A percentile compares a stretch with the other conserved stretches of the same genome.
phyloP scores from a whole-genome alignment of 2,329 filamentous ascomycete genomes.

The Cadophora luteo-olivacea region DNA sequence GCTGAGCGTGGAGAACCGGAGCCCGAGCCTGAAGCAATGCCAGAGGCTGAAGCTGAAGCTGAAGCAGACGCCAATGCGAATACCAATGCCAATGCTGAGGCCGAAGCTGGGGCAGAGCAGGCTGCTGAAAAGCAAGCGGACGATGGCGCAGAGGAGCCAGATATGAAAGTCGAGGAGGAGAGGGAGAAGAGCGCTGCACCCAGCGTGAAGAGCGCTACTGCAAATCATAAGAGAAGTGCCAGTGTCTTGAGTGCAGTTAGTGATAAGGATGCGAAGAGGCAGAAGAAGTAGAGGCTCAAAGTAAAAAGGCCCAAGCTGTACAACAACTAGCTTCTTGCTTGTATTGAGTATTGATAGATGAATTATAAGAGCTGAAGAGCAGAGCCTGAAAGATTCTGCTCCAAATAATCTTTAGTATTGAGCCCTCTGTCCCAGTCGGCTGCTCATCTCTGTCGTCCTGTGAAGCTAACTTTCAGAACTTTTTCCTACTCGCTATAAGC shows the following conservation, averaged over 20 bases:
- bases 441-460: too few relatives aligned
- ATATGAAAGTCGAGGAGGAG: slow-evolving; percentile 59
- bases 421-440: too few relatives aligned
- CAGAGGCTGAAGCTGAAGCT: slow-evolving; percentile 40
- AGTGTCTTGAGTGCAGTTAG: slow-evolving; percentile 78
- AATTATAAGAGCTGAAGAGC: not conserved
- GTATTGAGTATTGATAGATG: slow-evolving; percentile 8
- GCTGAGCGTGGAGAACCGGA: slow-evolving; percentile 21
- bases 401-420: not conserved
- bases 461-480: too few relatives aligned
- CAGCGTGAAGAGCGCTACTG: slow-evolving; percentile 59
- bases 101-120: slow-evolving; percentile 45
- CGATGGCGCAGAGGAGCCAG: slow-evolving; percentile 54
- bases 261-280: slow-evolving; percentile 61
- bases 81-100: slow-evolving; percentile 39
- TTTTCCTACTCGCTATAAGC: too few relatives aligned
- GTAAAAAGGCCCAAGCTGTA: too few relatives aligned
- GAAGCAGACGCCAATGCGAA: slow-evolving; percentile 39
- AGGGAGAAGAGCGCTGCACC: slow-evolving; percentile 48
- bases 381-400: not conserved
- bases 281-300: too few relatives aligned
- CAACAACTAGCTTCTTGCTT: slow-evolving; percentile 10
- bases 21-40: slow-evolving; percentile 49
- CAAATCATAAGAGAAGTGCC: slow-evolving; percentile 79
- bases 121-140: slow-evolving; percentile 30